Percentiles rank a stretch among this genome's conserved stretches.
These are phyloP conservation scores for Umbellularia californica DNA, from an alignment of 164 flowering plant genomes.

Conservation along the genomic window DNA sequence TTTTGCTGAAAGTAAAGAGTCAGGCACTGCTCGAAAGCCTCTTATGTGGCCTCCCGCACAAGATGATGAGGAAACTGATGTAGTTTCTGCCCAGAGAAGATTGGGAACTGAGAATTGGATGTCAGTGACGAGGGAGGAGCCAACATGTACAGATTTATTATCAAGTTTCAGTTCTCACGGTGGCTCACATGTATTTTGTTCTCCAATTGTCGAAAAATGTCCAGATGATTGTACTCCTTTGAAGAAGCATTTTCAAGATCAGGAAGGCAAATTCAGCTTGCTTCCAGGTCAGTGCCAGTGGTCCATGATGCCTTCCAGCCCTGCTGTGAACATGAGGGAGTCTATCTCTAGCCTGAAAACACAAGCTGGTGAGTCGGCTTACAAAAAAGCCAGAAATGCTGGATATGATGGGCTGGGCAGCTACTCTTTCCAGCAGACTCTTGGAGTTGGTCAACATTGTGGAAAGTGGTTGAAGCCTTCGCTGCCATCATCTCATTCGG, in stretches of 20 bases:
- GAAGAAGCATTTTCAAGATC: slow-evolving; percentile 39
- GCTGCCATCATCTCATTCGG: slow-evolving; percentile 34
- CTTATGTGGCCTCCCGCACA: slow-evolving; percentile 32
- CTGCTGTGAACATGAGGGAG: slow-evolving; percentile 50
- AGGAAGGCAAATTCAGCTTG: slow-evolving; percentile 40
- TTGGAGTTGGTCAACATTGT: slow-evolving; percentile 42
- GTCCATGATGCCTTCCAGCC: slow-evolving; percentile 46
- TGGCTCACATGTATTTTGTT: slow-evolving; percentile 32
- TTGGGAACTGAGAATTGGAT: slow-evolving; percentile 53
- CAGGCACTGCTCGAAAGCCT: slow-evolving; percentile 58
- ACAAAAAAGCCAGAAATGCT: slow-evolving; percentile 30
- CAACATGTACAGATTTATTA: slow-evolving; percentile 63
- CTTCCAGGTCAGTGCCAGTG: slow-evolving; percentile 31
- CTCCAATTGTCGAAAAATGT: slow-evolving; percentile 30
- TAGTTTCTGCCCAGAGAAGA: slow-evolving; percentile 40
- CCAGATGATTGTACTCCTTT: slow-evolving; percentile 20
- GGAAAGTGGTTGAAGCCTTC: slow-evolving; percentile 68
- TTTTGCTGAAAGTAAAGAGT: slow-evolving; percentile 54
- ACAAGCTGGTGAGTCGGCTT: slow-evolving; percentile 34
- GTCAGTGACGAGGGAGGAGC: slow-evolving; percentile 45
- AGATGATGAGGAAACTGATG: slow-evolving; percentile 59
- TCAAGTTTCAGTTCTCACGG: slow-evolving; percentile 53
- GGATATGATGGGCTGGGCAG: slow-evolving; percentile 42
- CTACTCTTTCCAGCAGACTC: slow-evolving; percentile 33
- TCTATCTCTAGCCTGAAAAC: slow-evolving; percentile 29